Conservation (phyloP, 2,329 filamentous ascomycete species). For the Penicillium sp. region DNA sequence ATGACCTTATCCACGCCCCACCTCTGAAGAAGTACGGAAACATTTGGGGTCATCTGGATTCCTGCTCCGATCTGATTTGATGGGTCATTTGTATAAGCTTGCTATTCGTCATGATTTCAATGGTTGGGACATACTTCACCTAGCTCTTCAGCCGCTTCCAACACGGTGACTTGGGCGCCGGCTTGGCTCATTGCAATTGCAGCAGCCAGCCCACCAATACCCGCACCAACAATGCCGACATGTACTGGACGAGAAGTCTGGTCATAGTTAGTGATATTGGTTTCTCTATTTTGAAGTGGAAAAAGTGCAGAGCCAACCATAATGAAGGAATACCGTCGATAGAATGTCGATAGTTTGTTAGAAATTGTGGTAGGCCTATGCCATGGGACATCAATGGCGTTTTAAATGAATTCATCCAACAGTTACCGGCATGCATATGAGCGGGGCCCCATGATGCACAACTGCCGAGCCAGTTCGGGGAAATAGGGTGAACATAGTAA, state of each 20-base stretch:
- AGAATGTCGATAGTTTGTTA: neutral
- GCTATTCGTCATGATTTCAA: neutral
- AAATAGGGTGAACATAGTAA: neutral
- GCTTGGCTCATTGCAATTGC: constrained; percentile 44
- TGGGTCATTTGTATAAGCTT: neutral
- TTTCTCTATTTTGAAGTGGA: neutral
- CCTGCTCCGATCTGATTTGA: constrained; percentile 34
- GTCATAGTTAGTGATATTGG: neutral
- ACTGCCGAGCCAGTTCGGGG: neutral
- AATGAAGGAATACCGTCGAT: neutral
- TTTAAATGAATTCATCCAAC: neutral
- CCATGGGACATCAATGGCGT: neutral
- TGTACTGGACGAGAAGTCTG: constrained; percentile 2
- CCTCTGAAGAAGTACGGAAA: constrained; percentile 39
- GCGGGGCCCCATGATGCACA: neutral
- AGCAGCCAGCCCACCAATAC: constrained; percentile 46
- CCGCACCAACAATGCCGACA: constrained; percentile 38
- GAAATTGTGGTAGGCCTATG: neutral
- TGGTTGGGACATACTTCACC: constrained; percentile 35
- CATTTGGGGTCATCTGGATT: constrained; percentile 46
- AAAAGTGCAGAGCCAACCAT: neutral
- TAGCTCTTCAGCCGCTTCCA: constrained; percentile 44
- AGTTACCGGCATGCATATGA: neutral
- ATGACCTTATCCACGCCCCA: constrained; percentile 44
- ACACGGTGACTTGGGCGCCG: constrained; percentile 42